phyloP scores from a whole-genome alignment of 495 filamentous ascomycete genomes.

The Podospora didyma region DNA sequence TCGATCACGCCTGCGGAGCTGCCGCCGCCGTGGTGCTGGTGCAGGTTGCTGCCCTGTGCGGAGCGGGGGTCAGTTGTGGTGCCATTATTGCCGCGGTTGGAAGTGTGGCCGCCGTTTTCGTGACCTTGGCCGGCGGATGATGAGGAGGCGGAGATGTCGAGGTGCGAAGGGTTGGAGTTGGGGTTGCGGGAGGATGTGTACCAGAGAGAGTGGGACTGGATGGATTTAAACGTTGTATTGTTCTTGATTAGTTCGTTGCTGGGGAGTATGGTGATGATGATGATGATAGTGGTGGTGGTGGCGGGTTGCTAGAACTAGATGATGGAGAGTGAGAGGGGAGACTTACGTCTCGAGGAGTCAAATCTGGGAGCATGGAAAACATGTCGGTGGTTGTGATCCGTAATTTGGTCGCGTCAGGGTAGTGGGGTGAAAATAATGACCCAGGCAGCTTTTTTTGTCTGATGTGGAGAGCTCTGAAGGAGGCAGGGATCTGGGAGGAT shows the following conservation, averaged over 20 bases:
- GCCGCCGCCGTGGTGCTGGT: slow-evolving; percentile 14
- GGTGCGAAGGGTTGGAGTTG: slow-evolving; percentile 24
- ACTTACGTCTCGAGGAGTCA: slow-evolving; percentile 69
- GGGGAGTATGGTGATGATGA: not conserved
- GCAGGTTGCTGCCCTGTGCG: slow-evolving; percentile 4
- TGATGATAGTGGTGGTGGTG: no score
- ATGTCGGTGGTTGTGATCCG: slow-evolving; percentile 34
- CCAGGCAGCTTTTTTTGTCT: no score
- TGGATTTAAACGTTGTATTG: slow-evolving; percentile 8
- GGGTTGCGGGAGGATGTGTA: slow-evolving; percentile 56
- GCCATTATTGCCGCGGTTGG: slow-evolving; percentile 20
- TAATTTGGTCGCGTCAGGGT: no score
- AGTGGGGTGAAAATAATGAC: no score
- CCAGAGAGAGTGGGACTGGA: slow-evolving; percentile 67
- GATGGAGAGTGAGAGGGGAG: no score
- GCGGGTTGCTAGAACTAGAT: no score
- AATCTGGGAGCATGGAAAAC: slow-evolving; percentile 67
- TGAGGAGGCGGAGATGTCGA: slow-evolving; percentile 29
- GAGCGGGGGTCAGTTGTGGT: slow-evolving; percentile 11
- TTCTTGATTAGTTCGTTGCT: no score
- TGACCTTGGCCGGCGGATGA: slow-evolving; percentile 21
- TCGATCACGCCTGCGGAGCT: no score
- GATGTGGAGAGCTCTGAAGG: no score
- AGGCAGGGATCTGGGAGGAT: no score
- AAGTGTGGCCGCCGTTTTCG: not conserved